Base-by-base conservation (phyloP, 140 eudicot genomes). In the Bidens hawaiensis region DNA sequence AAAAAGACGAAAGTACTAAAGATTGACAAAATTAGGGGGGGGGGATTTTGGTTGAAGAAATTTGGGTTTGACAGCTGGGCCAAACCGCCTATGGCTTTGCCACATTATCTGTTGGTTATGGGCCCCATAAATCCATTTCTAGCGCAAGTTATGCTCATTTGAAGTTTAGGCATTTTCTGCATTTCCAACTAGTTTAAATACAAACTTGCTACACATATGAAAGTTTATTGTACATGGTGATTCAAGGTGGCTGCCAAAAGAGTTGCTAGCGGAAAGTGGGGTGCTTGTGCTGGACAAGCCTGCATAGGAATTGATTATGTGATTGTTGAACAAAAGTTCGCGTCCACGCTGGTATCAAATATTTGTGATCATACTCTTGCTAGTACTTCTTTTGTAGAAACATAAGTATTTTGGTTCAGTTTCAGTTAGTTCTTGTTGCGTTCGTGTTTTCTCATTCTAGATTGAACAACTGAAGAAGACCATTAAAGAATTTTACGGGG, bases 181-280 rank as follows among this genome's bases (percentile, higher is more conserved):
- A n/a, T n/a, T n/a, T n/a, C n/a, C n/a, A n/a, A n/a, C n/a, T n/a
- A 30, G 36, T 30, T 30, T 30, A 30, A 30, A 30, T 30, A 30
- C 6, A 30, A 30, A 30, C 4, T 5, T 30, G 6, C 42, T 25
- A 6, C 8, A 46, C 46, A 48, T 16, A 7, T 15, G 36, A 60
- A 33, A 22, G 52, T 60, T 47, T 3, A 57, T 2, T 34, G 13
- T 19, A 17, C 8, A 46, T 50, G 69, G 61, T 41, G 71, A 25
- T 66, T 70, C 8, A 65, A 90, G 97, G 90, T 87, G 83, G 94
- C 85, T 62, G 53, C 62, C 30, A 87, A 81, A 73, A 76, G 97
- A 77, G 60, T 90, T 54, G 77, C 68, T 28, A 72, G 84, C 18
- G 96, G 84, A 51, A 90, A 90, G 65, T 90, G 96, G 97, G 97